Conservation (phyloP, 1,139 yeast species). For the Candida sp. region DNA sequence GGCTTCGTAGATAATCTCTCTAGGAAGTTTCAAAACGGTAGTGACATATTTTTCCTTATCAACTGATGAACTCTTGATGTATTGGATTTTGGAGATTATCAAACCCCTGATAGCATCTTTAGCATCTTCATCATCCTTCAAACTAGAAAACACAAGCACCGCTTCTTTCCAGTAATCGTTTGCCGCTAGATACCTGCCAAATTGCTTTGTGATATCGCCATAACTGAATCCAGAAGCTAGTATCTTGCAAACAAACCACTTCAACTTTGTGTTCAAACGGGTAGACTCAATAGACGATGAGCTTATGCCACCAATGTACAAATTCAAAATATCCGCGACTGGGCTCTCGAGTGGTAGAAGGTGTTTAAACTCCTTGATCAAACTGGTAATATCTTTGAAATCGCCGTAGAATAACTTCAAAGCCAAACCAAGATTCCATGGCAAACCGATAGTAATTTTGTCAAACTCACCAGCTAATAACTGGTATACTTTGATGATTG, state of each 20-base stretch:
- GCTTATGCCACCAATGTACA: slow-evolving; percentile 16
- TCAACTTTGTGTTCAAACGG: slow-evolving; percentile 33
- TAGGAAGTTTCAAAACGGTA: slow-evolving; percentile 48
- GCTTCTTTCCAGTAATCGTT: slow-evolving; percentile 63
- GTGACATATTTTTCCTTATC: slow-evolving; percentile 38
- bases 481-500: slow-evolving; percentile 62
- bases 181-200: slow-evolving; percentile 57
- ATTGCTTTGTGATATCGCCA: slow-evolving; percentile 50
- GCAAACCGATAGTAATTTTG: slow-evolving; percentile 47
- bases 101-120: slow-evolving; percentile 44
- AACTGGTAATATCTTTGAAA: slow-evolving; percentile 46
- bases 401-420: slow-evolving; percentile 65
- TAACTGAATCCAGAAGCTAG: slow-evolving; percentile 21
- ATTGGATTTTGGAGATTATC: slow-evolving; percentile 50
- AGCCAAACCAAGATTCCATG: slow-evolving; percentile 72
- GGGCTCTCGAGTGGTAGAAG: slow-evolving; percentile 14
- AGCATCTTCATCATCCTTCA: slow-evolving; percentile 43
- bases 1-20: slow-evolving; percentile 51
- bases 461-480: slow-evolving; percentile 63
- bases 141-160: slow-evolving; percentile 60
- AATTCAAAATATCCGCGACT: slow-evolving; percentile 26
- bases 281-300: slow-evolving; percentile 11
- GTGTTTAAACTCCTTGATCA: slow-evolving; percentile 26
- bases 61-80: slow-evolving; percentile 31
- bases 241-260: slow-evolving; percentile 62